phyloP scores from a whole-genome alignment of 1,284 basidiomycete genomes.

The Austroboletus novae-zelandiae region DNA sequence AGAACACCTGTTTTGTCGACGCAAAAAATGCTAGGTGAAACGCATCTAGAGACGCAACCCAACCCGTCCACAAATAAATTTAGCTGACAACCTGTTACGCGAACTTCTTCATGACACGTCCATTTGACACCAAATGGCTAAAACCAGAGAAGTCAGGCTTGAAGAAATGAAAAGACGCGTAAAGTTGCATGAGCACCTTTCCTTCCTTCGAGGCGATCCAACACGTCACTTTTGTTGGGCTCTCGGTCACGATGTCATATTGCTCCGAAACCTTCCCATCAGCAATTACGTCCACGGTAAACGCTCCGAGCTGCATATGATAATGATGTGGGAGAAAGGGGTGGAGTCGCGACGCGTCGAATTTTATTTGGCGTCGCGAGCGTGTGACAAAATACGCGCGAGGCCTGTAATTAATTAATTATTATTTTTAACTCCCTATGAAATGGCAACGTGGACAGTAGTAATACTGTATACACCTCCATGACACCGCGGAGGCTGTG shows the following conservation, averaged over 20 bases:
- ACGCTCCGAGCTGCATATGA: slow-evolving; percentile 14
- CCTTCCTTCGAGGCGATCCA: slow-evolving; percentile 20
- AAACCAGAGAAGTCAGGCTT: neutral
- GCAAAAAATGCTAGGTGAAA: neutral
- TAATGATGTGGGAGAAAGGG: neutral
- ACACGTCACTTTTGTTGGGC: slow-evolving; percentile 11
- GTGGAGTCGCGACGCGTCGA: no score
- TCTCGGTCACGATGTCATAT: slow-evolving; percentile 9
- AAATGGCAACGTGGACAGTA: no score
- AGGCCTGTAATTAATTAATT: no score
- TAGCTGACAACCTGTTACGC: neutral
- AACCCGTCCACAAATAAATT: slow-evolving; percentile 6
- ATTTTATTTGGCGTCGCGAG: no score
- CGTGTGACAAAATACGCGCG: no score
- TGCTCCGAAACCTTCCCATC: slow-evolving; percentile 12
- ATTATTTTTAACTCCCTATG: no score
- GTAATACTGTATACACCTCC: no score
- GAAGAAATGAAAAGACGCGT: neutral
- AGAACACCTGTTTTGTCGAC: neutral
- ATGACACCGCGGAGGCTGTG: no score
- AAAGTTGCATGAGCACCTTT: slow-evolving; percentile 9
- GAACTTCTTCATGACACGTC: slow-evolving; percentile 3
- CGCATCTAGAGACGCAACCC: neutral
- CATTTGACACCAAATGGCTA: slow-evolving; percentile 15
- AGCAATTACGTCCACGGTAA: slow-evolving; percentile 11